Conservation (phyloP, 805 yeast genomes). For the Grigorovia yakushimaensis region DNA sequence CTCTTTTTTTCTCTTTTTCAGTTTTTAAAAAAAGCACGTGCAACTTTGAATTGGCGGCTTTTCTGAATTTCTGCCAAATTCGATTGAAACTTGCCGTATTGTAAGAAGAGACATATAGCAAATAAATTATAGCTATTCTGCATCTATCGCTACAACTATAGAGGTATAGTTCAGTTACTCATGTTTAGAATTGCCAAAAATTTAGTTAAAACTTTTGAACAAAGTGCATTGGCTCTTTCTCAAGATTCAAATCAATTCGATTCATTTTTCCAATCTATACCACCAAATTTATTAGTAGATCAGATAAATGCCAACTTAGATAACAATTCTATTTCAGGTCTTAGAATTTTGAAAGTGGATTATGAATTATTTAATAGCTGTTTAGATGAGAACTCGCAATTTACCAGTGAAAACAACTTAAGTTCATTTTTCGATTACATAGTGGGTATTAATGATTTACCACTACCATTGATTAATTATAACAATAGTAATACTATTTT, state of each 20-base stretch:
- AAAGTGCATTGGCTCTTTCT: slow-evolving; percentile 30
- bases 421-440: slow-evolving; percentile 86
- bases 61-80: no score
- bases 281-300: slow-evolving; percentile 23
- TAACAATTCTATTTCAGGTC: slow-evolving; percentile 32
- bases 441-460: slow-evolving; percentile 68
- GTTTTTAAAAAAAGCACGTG: no score
- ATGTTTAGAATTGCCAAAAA: slow-evolving; percentile 61
- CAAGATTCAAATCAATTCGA: slow-evolving; percentile 24
- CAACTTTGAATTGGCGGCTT: no score
- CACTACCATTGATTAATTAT: slow-evolving; percentile 32
- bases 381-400: background rate
- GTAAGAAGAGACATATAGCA: no score
- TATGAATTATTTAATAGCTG: slow-evolving; percentile 37
- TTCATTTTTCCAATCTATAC: slow-evolving; percentile 30
- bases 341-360: slow-evolving; percentile 46
- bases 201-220: slow-evolving; percentile 46
- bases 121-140: no score
- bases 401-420: slow-evolving; percentile 23
- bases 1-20: no score
- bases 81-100: no score
- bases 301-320: slow-evolving; percentile 7
- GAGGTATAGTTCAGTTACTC: background rate
- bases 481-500: slow-evolving; percentile 26
- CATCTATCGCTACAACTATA: background rate